Conservation (phyloP, 202 grass and related monocot species). For the Bolboschoenoplectus hybrid region DNA sequence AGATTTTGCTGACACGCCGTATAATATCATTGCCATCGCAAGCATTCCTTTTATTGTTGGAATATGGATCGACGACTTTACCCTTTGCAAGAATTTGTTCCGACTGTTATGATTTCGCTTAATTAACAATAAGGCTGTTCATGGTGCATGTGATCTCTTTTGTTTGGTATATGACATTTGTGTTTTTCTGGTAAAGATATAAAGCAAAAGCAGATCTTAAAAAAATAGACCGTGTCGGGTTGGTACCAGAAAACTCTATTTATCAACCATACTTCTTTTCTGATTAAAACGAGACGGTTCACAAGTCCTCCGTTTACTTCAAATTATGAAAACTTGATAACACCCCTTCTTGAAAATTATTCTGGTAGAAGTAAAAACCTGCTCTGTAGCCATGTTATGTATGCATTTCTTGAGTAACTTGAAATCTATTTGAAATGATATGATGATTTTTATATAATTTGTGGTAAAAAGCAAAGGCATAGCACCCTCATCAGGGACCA, state of each 20-base stretch:
- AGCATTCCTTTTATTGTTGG: not conserved
- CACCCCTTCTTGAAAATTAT: not conserved
- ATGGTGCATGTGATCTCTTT: not conserved
- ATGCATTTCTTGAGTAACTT: not conserved
- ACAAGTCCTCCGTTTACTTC: not conserved
- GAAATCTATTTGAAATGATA: constrained; percentile 9
- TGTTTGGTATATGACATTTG: not conserved
- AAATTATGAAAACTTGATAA: not conserved
- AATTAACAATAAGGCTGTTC: not conserved
- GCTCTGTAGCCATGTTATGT: not conserved
- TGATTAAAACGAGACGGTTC: not conserved
- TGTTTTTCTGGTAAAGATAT: not conserved
- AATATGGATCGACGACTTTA: constrained; percentile 20
- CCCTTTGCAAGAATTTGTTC: constrained; percentile 23
- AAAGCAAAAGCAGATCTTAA: not conserved
- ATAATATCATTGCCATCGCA: constrained; percentile 31
- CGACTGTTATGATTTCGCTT: constrained; percentile 17
- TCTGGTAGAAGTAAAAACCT: constrained; percentile 10
- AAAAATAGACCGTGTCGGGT: not conserved
- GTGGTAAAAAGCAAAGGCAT: not conserved
- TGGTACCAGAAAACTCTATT: not conserved
- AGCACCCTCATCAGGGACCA: not conserved
- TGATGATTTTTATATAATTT: not conserved
- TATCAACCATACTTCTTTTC: not conserved
- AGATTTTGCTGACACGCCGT: constrained; percentile 23